Evolutionary conservation across 352 stramenopile species (phyloP).

Genomic region (Globisporangium yorkense): DNA sequence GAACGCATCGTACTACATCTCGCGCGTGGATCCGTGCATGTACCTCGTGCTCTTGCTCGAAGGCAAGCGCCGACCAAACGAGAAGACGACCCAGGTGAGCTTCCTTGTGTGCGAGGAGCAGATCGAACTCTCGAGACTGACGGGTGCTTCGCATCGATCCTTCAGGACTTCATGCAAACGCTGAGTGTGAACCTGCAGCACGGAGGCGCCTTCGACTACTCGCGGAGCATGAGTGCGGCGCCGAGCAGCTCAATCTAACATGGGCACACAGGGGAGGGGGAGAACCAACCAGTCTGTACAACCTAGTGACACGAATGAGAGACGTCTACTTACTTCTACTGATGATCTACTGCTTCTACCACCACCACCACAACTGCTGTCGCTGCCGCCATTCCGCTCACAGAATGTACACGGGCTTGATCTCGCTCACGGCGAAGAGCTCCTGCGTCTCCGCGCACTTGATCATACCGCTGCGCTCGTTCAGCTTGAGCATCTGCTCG

Average conservation of each 20-base stretch:
- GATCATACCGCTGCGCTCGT: conserved; percentile 40
- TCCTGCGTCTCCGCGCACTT: conserved; percentile 72
- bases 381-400: conserved; percentile 11
- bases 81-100: conserved; percentile 65
- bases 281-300: background rate
- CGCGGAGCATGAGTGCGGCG: conserved; percentile 14
- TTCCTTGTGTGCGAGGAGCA: background rate
- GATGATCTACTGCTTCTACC: background rate
- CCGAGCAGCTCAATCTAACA: conserved; percentile 2
- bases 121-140: background rate
- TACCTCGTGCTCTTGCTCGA: conserved; percentile 70
- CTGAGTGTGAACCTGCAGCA: conserved; percentile 73
- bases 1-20: conserved; percentile 72
- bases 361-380: background rate
- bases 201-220: conserved; percentile 46
- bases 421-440: conserved; percentile 44
- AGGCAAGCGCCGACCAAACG: conserved; percentile 55
- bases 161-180: conserved; percentile 80
- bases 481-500: conserved; percentile 36
- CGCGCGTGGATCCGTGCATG: conserved; percentile 63
- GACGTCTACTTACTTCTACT: conserved; percentile 1
- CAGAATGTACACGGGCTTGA: conserved; percentile 78
- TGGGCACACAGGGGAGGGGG: background rate
- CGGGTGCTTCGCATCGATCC: background rate
- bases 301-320: background rate